Evolutionary conservation across 345 rosid genomes (phyloP).

Genomic region (Syzygium aqueum): DNA sequence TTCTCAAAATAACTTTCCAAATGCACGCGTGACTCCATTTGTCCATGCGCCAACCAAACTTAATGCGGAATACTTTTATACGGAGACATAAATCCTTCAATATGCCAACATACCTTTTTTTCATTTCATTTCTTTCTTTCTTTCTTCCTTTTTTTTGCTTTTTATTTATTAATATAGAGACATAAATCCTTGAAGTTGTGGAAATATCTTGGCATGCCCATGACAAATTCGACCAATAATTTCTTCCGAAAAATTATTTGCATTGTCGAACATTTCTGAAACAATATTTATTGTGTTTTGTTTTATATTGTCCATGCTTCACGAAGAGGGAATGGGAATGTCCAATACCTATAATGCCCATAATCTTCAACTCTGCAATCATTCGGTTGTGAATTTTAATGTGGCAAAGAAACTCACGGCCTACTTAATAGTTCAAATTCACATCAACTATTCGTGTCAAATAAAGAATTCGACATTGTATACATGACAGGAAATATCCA

Average conservation of each 20-base stretch:
- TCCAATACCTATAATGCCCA: background rate
- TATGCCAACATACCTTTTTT: background rate
- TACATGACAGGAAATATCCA: background rate
- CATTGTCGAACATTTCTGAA: background rate
- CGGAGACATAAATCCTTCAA: background rate
- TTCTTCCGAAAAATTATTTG: background rate
- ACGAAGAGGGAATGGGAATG: background rate
- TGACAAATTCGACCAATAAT: background rate
- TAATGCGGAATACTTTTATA: background rate
- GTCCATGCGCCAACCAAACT: background rate
- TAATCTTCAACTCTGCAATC: background rate
- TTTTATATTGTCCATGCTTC: background rate
- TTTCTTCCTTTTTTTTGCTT: too few species aligned
- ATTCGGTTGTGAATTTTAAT: background rate
- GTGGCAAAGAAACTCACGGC: background rate
- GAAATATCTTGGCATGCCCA: background rate
- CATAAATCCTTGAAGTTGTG: background rate
- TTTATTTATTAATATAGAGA: too few species aligned
- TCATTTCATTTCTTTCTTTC: background rate
- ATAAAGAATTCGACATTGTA: background rate
- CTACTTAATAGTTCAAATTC: background rate
- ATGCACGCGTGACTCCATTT: background rate
- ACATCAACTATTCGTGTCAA: background rate
- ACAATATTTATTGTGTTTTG: background rate
- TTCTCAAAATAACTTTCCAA: background rate